Conservation (phyloP, 2,329 filamentous ascomycete species). For the Ophidiomyces ophidiicola region DNA sequence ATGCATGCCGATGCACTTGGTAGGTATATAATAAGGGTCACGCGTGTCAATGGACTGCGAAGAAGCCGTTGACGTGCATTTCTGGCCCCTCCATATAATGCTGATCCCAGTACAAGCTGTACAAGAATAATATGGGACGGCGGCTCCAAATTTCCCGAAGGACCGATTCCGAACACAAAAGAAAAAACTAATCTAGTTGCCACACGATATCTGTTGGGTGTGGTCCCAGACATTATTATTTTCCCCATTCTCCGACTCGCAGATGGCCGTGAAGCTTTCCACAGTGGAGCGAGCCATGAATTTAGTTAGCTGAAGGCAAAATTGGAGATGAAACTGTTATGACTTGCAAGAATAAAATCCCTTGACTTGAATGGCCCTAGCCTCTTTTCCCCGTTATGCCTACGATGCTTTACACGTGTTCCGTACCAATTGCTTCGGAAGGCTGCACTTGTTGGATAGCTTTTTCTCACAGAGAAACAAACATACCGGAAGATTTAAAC, state of each 20-base stretch:
- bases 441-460: background rate
- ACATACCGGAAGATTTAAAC: background rate
- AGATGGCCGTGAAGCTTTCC: slow-evolving; percentile 1
- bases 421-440: slow-evolving; percentile 6
- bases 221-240: no score
- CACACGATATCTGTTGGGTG: no score
- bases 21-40: no score
- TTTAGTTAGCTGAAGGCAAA: slow-evolving; percentile 2
- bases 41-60: no score
- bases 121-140: no score
- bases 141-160: no score
- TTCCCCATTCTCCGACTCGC: slow-evolving; percentile 1
- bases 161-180: no score
- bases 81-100: no score
- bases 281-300: slow-evolving; percentile 1
- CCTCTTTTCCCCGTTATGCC: background rate
- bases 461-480: background rate
- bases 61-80: no score
- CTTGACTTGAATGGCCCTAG: background rate
- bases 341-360: background rate
- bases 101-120: no score
- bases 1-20: slow-evolving; percentile 6
- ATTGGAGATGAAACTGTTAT: background rate
- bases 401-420: slow-evolving; percentile 6
- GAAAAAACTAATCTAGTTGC: no score